Evolutionary conservation across 225 moss, liverwort and hornwort genomes (phyloP).

Genomic region (Bryum argenteum): DNA sequence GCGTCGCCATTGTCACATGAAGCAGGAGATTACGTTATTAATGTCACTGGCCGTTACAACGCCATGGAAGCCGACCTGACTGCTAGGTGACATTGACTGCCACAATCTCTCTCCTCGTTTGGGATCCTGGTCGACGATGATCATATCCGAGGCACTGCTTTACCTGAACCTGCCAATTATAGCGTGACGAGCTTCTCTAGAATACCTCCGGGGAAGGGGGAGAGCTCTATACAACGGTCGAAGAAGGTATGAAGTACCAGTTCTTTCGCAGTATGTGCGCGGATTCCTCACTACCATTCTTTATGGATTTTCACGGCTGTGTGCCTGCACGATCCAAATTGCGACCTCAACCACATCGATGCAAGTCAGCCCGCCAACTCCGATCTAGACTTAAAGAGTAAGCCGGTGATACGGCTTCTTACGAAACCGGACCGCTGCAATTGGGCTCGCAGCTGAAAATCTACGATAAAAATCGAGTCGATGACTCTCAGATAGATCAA

Average conservation of each 20-base stretch:
- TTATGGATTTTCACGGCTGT: background rate
- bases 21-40: constrained; percentile 1
- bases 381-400: constrained; percentile 1
- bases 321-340: background rate
- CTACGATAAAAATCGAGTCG: constrained; percentile 9
- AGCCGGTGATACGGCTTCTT: background rate
- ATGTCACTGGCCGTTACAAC: constrained; percentile 17
- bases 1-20: constrained; percentile 22
- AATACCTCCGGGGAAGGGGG: background rate
- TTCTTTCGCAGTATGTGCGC: background rate
- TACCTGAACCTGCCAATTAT: background rate
- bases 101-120: background rate
- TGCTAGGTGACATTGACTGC: constrained; percentile 1
- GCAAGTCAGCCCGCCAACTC: constrained; percentile 2
- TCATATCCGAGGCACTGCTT: no score
- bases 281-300: background rate
- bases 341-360: background rate
- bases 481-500: constrained; percentile 9
- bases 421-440: background rate
- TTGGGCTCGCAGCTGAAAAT: background rate
- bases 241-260: background rate
- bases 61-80: constrained; percentile 24
- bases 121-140: background rate
- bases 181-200: background rate
- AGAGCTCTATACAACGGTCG: background rate